Evolutionary conservation across 805 yeast species (phyloP), one percentile per base, ranked within the genome.

Genomic region (Ogataea minuta): DNA sequence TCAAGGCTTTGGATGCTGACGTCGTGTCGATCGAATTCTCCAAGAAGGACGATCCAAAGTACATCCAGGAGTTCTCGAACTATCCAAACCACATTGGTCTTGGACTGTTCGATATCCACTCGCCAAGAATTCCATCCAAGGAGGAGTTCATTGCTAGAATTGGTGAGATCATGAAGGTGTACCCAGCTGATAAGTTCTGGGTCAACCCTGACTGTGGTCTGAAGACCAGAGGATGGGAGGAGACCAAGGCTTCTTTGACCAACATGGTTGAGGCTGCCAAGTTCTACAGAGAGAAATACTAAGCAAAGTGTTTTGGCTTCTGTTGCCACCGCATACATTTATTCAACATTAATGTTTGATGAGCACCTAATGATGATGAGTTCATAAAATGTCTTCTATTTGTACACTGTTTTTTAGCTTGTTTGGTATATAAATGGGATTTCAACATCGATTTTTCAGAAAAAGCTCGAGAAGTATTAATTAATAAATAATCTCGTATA

Each of bases 171-270:
- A 76, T 93, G 72, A 88, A 89, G 77, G 93, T 86, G 47, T 91
- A 91, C 79, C 97, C 97, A 68, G 95, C 93, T 66, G 87, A 86
- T 71, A 91, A 90, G 73, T 86, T 93, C 81, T 93, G 99, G 99
- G 95, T 93, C 67, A 93, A 93, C 95, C 99, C 99, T 65, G 99
- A 93, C 78, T 93, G 99, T 82, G 99, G 99, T 81, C 82, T 93
- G 72, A 93, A 93, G 86, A 93, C 99, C 70, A 90, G 99, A 84
- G 96, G 95, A 60, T 93, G 99, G 99, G 88, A 85, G 60, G 99
- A 93, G 81, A 87, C 91, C 61, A 88, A 74, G 67, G 89, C 82
- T 65, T 88, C 95, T 63, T 83, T 93, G 72, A 86, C 95, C 70
- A 86, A 93, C 76, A 93, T 93, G 99, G 98, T 93, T 68, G 93